Conservation (phyloP, 2,329 filamentous ascomycete genomes). For the Stemphylium vesicarium region DNA sequence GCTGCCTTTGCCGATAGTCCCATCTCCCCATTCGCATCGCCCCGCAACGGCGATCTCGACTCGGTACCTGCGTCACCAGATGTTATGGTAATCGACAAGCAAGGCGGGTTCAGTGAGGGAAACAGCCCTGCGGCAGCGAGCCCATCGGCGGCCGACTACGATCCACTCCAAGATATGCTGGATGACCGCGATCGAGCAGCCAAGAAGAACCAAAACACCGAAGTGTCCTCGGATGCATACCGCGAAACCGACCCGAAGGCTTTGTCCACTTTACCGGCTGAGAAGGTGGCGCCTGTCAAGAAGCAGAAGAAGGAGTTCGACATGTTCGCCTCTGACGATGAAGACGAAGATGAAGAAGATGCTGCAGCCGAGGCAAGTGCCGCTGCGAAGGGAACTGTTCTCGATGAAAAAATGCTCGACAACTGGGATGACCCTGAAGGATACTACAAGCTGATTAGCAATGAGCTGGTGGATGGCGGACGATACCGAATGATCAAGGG, state of each 20-base stretch:
- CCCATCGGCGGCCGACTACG: conserved; percentile 91
- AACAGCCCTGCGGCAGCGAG: conserved; percentile 61
- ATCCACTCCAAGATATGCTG: conserved; percentile 86
- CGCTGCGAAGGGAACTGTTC: conserved; percentile 37
- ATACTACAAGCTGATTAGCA: conserved; percentile 93
- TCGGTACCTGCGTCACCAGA: conserved; percentile 49
- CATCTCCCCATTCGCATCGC: conserved; percentile 47
- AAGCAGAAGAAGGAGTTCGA: conserved; percentile 62
- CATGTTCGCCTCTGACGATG: conserved; percentile 74
- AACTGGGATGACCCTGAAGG: conserved; percentile 94
- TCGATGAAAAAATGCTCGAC: conserved; percentile 80
- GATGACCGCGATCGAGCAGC: conserved; percentile 78
- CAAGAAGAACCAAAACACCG: conserved; percentile 54
- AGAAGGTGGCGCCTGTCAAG: conserved; percentile 43
- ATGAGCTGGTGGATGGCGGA: conserved; percentile 83
- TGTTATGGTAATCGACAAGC: conserved; percentile 50
- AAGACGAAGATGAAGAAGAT: conserved; percentile 70
- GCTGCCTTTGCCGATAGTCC: conserved; percentile 38
- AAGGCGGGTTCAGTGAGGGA: conserved; percentile 48
- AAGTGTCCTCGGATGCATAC: conserved; percentile 59
- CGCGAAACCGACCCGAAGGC: conserved; percentile 63
- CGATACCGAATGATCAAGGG: conserved; percentile 89
- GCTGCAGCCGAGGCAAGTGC: conserved; percentile 61
- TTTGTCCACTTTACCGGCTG: conserved; percentile 58
- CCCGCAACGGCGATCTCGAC: conserved; percentile 45